A percentile compares a stretch with the other conserved stretches of the same genome.
phyloP scores from a whole-genome alignment of 345 rosid genomes.

The Citrus cavaleriei region DNA sequence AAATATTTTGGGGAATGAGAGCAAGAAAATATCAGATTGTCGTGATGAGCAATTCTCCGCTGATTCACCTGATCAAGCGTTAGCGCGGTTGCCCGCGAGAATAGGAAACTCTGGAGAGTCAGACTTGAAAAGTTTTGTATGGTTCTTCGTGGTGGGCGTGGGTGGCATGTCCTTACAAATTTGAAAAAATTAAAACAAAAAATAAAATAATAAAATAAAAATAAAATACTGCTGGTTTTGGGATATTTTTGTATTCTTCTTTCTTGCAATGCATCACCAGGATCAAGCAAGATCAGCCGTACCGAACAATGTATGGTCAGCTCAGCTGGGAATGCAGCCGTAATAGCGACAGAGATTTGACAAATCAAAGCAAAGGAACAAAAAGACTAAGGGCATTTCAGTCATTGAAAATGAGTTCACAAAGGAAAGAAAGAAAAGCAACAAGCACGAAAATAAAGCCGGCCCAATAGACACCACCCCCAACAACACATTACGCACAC shows the following conservation, averaged over 20 bases:
- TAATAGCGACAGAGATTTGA: not conserved
- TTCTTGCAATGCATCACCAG: not conserved
- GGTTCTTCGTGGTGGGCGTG: not conserved
- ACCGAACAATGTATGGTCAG: not conserved
- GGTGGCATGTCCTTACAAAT: not conserved
- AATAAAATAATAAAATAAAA: too few relatives aligned
- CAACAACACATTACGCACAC: too few relatives aligned
- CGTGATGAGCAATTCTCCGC: too few relatives aligned
- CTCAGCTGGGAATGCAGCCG: not conserved
- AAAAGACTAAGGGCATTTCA: not conserved
- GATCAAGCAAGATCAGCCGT: not conserved
- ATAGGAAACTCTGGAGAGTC: not conserved
- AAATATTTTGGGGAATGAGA: too few relatives aligned
- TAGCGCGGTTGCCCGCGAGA: not conserved
- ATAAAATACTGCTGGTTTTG: too few relatives aligned
- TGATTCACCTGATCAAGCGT: too few relatives aligned
- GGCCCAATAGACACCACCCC: not conserved
- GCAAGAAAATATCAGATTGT: too few relatives aligned
- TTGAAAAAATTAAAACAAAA: too few relatives aligned
- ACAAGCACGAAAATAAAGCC: not conserved
- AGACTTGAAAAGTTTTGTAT: not conserved
- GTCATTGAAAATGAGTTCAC: not conserved
- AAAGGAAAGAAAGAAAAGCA: too few relatives aligned
- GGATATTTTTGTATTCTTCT: not conserved
- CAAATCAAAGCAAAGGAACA: not conserved